phyloP scores from a whole-genome alignment of 768 basidiomycete genomes.

The Pulveroboletus sp. region DNA sequence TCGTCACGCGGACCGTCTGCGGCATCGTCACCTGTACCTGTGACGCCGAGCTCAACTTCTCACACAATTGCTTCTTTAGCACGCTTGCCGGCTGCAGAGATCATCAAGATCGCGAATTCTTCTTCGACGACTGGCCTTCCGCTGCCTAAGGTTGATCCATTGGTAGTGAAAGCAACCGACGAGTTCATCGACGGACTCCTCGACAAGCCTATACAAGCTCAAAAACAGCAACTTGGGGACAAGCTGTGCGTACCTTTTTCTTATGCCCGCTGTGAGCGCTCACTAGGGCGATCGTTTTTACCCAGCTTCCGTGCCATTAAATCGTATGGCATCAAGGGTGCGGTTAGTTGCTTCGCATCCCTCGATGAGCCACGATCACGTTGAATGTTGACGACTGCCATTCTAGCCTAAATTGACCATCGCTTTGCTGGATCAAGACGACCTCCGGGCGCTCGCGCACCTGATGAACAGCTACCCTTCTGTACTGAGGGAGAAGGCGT shows the following conservation, averaged over 20 bases:
- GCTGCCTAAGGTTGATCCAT: slow-evolving; percentile 64
- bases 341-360: slow-evolving; percentile 42
- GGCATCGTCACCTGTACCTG: slow-evolving; percentile 63
- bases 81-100: slow-evolving; percentile 68
- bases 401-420: slow-evolving; percentile 80
- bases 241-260: slow-evolving; percentile 50
- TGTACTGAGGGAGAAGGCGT: slow-evolving; percentile 74
- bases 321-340: slow-evolving; percentile 75
- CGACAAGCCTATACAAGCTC: slow-evolving; percentile 49
- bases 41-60: slow-evolving; percentile 45
- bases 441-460: slow-evolving; percentile 77
- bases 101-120: slow-evolving; percentile 59
- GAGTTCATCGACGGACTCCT: slow-evolving; percentile 62
- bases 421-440: slow-evolving; percentile 76
- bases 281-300: slow-evolving; percentile 16
- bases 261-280: slow-evolving; percentile 14
- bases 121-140: slow-evolving; percentile 46
- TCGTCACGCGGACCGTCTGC: slow-evolving; percentile 73
- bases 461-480: slow-evolving; percentile 84
- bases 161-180: slow-evolving; percentile 65
- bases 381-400: slow-evolving; percentile 1
- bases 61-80: slow-evolving; percentile 71
- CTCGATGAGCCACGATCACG: background rate
- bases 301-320: slow-evolving; percentile 58
- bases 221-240: slow-evolving; percentile 80